Base-by-base conservation (phyloP, 2,329 filamentous ascomycete species). In the Phialemoniopsis sp. region DNA sequence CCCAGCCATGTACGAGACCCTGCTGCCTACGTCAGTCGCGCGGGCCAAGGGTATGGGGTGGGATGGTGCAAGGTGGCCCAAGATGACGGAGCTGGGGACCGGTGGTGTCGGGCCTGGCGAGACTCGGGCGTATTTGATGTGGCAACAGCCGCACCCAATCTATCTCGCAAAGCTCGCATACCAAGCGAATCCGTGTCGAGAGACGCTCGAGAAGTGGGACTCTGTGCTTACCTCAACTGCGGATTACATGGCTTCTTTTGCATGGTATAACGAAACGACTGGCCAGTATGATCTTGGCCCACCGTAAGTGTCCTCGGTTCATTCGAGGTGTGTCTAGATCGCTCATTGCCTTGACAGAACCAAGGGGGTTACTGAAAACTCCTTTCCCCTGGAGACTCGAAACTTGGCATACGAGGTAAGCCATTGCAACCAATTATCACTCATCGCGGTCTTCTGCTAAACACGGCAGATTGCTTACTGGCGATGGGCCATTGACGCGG, bases 101-200 rank as follows among this genome's bases (percentile, higher is more conserved):
- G 72, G 69, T 5, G 54, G 62, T 12, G 68, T 60, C 38, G 67
- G 70, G 1, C 72, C 72, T 2, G 71, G 72, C 2, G 64, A 67
- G 29, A 71, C 74, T 38, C 75, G 75, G 44, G 63, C 59, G 17
- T 54, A 73, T 2, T 55, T 75, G 13, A 64, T 74, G 37, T 75
- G 71, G 71, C 71, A 75, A 29, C 40, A n/a, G 50, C 70, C 68
- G 5, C 72, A 75, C 53, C 57, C 62, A 0, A 66, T 73, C 49
- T 67, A 64, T 46, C 66, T 71, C 41, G 67, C 68, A 1, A 67
- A 70, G 41, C 52, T 63, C 14, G 50, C 54, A 13, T 58, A 56
- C 37, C 49, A 52, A 29, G 48, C 53, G 13, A 45, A 49, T 17
- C 53, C 55, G 1, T 54, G 48, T 6, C 44, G 34, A 12, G 37